Conservation (phyloP, 2,329 filamentous ascomycete genomes). For the Colletotrichum orchidophilum region DNA sequence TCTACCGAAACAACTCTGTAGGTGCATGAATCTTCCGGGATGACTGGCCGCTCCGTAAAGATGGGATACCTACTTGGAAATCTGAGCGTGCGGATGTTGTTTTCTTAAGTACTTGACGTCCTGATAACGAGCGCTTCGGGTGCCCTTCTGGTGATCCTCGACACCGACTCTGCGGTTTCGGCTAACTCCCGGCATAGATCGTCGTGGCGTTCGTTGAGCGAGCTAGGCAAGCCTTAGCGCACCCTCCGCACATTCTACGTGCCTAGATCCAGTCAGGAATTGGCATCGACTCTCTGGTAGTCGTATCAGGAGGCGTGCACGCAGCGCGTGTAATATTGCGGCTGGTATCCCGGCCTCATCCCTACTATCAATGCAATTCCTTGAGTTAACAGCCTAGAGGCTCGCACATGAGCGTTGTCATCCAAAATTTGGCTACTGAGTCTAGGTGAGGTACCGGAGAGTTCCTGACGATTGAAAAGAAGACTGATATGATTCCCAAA, state of each 20-base stretch:
- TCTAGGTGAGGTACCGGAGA: no score
- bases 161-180: background rate
- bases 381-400: background rate
- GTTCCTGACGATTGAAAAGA: no score
- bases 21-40: background rate
- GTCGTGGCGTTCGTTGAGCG: background rate
- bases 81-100: background rate
- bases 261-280: background rate
- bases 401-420: background rate
- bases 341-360: background rate
- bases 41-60: background rate
- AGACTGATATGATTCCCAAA: no score
- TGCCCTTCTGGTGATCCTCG: background rate
- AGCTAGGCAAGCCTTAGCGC: slow-evolving; percentile 5
- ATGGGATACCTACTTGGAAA: background rate
- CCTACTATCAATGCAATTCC: background rate
- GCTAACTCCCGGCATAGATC: slow-evolving; percentile 15
- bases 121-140: background rate
- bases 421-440: no score
- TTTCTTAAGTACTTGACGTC: background rate
- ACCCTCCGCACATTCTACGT: background rate
- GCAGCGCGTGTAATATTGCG: slow-evolving; percentile 4
- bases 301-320: background rate
- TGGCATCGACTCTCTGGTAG: background rate
- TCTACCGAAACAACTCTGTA: background rate